These are phyloP conservation scores for Wickerhamiella lipophila DNA, from an alignment of 805 yeast genomes.

Conservation along the genomic window DNA sequence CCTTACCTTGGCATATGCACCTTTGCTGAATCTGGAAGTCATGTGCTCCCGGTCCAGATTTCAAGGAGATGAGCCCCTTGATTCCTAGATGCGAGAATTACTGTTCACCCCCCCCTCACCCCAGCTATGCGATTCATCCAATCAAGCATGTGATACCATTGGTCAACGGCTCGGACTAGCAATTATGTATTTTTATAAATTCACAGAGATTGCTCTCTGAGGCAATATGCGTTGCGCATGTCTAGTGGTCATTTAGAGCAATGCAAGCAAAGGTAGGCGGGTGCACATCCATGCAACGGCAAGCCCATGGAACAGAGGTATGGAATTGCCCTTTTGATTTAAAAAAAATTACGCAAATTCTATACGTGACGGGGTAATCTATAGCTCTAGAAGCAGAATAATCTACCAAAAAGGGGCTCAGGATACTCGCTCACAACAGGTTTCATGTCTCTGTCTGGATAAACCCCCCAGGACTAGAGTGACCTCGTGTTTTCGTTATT, in stretches of 20 bases:
- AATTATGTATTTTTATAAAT: too few relatives aligned
- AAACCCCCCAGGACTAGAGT: too few relatives aligned
- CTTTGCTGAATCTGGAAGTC: conserved; percentile 5
- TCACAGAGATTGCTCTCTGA: not conserved
- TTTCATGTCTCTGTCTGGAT: too few relatives aligned
- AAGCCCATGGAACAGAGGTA: not conserved
- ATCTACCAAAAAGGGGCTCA: not conserved
- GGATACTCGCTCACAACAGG: not conserved
- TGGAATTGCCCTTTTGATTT: not conserved
- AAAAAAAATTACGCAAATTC: not conserved
- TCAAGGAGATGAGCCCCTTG: not conserved
- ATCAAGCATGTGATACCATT: too few relatives aligned
- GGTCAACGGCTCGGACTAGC: too few relatives aligned
- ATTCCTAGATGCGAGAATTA: not conserved
- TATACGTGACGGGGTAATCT: too few relatives aligned
- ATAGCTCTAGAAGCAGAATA: too few relatives aligned
- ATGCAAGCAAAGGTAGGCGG: not conserved
- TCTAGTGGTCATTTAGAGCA: not conserved
- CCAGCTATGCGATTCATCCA: not conserved
- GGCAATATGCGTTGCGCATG: not conserved
- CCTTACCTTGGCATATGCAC: conserved; percentile 4
- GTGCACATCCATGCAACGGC: not conserved
- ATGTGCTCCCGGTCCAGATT: not conserved
- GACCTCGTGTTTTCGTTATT: too few relatives aligned
- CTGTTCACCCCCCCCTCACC: not conserved